These are phyloP conservation scores for Massarina eburnea DNA, from an alignment of 2,329 filamentous ascomycete species.

Conservation along the genomic window DNA sequence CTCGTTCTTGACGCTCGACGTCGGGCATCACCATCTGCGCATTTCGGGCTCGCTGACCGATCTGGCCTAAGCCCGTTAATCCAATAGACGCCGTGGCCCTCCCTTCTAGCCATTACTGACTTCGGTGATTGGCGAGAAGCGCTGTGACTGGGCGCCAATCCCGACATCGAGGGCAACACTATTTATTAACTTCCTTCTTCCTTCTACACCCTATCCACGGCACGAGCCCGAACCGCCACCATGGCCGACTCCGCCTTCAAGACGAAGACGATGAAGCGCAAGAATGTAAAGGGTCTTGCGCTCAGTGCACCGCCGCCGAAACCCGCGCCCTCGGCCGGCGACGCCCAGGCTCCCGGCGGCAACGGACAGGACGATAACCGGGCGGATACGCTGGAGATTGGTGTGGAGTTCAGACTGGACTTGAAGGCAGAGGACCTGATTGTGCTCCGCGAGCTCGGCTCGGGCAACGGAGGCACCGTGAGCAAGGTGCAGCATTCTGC, in stretches of 20 bases:
- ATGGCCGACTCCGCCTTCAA: slow-evolving; percentile 64
- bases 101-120: slow-evolving; percentile 22
- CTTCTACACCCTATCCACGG: slow-evolving; percentile 7
- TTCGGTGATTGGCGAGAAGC: slow-evolving; percentile 41
- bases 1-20: slow-evolving; percentile 15
- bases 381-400: slow-evolving; percentile 83
- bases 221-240: slow-evolving; percentile 22
- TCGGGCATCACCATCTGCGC: slow-evolving; percentile 22
- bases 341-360: slow-evolving; percentile 62
- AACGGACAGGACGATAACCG: slow-evolving; percentile 61
- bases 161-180: slow-evolving; percentile 27
- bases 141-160: slow-evolving; percentile 40
- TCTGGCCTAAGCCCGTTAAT: slow-evolving; percentile 33
- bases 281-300: slow-evolving; percentile 96
- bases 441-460: slow-evolving; percentile 89
- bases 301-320: slow-evolving; percentile 78
- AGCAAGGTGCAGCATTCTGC: slow-evolving; percentile 96
- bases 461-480: slow-evolving; percentile 95
- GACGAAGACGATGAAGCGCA: slow-evolving; percentile 88
- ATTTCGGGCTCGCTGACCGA: slow-evolving; percentile 17
- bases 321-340: slow-evolving; percentile 69
- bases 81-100: slow-evolving; percentile 44
- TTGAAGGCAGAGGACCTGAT: slow-evolving; percentile 89
- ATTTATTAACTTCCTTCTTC: slow-evolving; percentile 13
- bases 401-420: slow-evolving; percentile 94